Base-by-base conservation (phyloP, 179 eudicot genomes). In the Corrigiola litoralis region DNA sequence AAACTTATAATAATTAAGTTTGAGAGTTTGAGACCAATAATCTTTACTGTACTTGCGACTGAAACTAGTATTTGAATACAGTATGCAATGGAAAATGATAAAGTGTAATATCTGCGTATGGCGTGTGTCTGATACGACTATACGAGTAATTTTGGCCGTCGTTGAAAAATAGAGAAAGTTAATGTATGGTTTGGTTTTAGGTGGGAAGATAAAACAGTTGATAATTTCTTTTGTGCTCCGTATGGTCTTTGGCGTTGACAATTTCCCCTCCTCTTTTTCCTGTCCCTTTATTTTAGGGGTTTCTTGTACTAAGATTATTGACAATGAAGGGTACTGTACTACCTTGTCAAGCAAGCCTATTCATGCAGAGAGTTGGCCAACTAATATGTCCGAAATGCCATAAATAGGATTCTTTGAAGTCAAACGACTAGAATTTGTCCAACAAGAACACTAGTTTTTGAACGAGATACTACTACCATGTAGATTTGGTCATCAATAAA, bases 341-440 rank as follows among this genome's bases (percentile, higher is more conserved):
- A 52, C 34, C 49, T 38, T 65, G 60, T 66, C 32, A 41, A 42
- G 32, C 8, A 53, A 66, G 61, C 52, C 41, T 11, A 63, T 14
- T 6, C 32, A 41, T 47, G 4, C 28, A 57, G 48, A 29, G 27
- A 58, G 72, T 58, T 47, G 72, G 72, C 65, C 72, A 68, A 68
- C 65, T 58, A 68, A 58, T 58, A 28, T 49, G 36, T n/a, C n/a
- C n/a, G 18, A 40, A 40, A 2, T 23, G 49, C 23, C 64, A 23
- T 59, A 40, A 25, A 41, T 25, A 23, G 4, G 11, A 27, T n/a
- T 59, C 24, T 44, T 61, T 14, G 0, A 28, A 29, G n/a, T 31
- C 36, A 61, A 18, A 58, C 17, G 33, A 49, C 32, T 32, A 32
- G n/a, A 49, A 50, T 64, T 64, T 23, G 33, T 64, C 58, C 68